Evolutionary conservation across 176 grass and related monocot genomes (phyloP), one percentile per base, ranked within the genome.

Genomic region (Oryza australiensis): DNA sequence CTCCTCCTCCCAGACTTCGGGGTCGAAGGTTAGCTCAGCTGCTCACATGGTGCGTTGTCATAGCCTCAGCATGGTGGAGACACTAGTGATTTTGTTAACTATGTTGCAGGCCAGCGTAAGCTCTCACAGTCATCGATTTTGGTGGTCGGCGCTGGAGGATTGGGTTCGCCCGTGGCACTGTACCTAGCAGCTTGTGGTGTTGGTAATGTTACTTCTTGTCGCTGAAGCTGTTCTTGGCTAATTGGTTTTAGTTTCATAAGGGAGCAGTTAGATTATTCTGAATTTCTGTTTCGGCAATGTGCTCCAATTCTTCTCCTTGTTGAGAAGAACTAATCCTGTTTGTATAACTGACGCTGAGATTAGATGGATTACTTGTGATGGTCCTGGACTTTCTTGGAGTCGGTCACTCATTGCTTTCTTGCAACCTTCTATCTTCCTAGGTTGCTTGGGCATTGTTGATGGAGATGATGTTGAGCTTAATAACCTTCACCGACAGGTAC

Each of bases 361-460:
- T 51, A 43, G 15, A 55, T 80, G 8, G 18, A 22, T 73, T 79
- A 4, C 1, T 42, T 69, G 26, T 42, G 62, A 18, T 63, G 55
- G 9, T 42, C 16, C 12, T 26, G 26, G 15, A 53, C 22, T 76
- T 88, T 72, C 13, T 46, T 29, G 12, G 20, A 68, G 49, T 69
- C 18, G n/a, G 8, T 73, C 32, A 81, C 9, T 41, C 32, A 60
- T 78, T 71, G 23, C 16, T 71, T 59, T 33, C 73, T 57, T 78
- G 46, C 75, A 26, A 53, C 26, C 13, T 64, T 74, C 26, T 69
- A 23, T 35, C 34, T 33, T 85, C 45, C 73, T 89, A 98, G 95
- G 92, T 88, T 91, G 89, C 80, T 77, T 98, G 80, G 95, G 95
- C 45, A 91, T 98, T 89, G 95, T 93, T 70, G 95, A 98, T 83